Evolutionary conservation across 2,329 filamentous ascomycete genomes (phyloP), one percentile per base, ranked within the genome.

Genomic region (Blastomyces emzantsi): DNA sequence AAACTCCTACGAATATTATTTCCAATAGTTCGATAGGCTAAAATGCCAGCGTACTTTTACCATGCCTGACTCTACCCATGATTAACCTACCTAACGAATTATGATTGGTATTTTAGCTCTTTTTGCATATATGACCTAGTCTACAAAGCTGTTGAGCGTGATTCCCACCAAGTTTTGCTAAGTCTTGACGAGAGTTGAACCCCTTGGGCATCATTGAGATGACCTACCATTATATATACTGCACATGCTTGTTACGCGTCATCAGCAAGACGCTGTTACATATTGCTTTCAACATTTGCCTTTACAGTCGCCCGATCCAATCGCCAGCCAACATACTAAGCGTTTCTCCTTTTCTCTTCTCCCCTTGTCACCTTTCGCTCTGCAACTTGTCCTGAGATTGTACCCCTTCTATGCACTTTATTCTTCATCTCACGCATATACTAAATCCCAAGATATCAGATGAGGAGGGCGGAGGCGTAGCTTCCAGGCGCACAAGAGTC

Each of bases 1-100:
- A 66, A 66, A 62, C 1, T 65, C 19, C 9, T 65, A 2, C 59
- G 65, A 43, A 45, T 62, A 55, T 3, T 66, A n/a, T 65, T 67
- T 47, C 66, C 66, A 22, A 45, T 36, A 55, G 30, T 67, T 19
- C 56, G 65, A 58, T 66, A 61, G 49, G 25, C n/a, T n/a, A 56
- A 17, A 17, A 43, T 47, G 25, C 43, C 33, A 9, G 5, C 25
- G 28, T 22, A 8, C 28, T 30, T 19, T 45, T 33, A 19, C 11
- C 8, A 25, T 25, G 7, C 22, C n/a, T 56, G 19, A n/a, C 30
- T 19, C 30, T 11, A n/a, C 19, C 5, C 33, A 58, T 17, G 41
- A 22, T 28, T 36, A 33, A 22, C 57, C 39, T 30, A 28, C 13
- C 25, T 17, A 30, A 52, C 49, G 13, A 52, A 28, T 28, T 28